These are phyloP conservation scores for Trifolium dubium DNA, from an alignment of 306 rosid species.

Conservation along the genomic window DNA sequence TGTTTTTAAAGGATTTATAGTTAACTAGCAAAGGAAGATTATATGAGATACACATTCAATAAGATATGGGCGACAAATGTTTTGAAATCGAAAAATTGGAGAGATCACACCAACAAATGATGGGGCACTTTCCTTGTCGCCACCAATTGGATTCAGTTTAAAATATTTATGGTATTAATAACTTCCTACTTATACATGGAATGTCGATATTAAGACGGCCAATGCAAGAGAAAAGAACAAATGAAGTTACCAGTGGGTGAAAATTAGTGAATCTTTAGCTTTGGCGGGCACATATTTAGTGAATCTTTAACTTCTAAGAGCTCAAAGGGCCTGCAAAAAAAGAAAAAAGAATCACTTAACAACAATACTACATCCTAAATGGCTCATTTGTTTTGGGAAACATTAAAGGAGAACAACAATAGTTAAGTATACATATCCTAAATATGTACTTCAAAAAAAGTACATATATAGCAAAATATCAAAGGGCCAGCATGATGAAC, in stretches of 20 bases:
- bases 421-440: constrained; percentile 13
- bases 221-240: constrained; percentile 13
- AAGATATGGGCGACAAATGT: neutral
- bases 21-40: neutral
- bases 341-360: constrained; percentile 24
- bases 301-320: too few relatives aligned
- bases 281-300: constrained; percentile 96
- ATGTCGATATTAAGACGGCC: neutral
- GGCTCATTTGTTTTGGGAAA: constrained; percentile 16
- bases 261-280: constrained; percentile 55
- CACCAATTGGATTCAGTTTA: constrained; percentile 7
- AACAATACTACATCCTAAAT: constrained; percentile 17
- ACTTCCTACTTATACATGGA: constrained; percentile 7
- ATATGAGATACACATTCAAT: neutral
- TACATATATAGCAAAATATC: constrained; percentile 22
- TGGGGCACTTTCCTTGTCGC: constrained; percentile 8
- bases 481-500: too few relatives aligned
- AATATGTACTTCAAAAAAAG: neutral
- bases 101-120: constrained; percentile 21
- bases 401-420: constrained; percentile 22
- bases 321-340: constrained; percentile 75
- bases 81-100: constrained; percentile 8
- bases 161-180: constrained; percentile 1
- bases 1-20: neutral
- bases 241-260: constrained; percentile 35